These are phyloP conservation scores for Choanephora cucurbitarum DNA, from an alignment of 371 early-diverging fungal species.

Conservation along the genomic window DNA sequence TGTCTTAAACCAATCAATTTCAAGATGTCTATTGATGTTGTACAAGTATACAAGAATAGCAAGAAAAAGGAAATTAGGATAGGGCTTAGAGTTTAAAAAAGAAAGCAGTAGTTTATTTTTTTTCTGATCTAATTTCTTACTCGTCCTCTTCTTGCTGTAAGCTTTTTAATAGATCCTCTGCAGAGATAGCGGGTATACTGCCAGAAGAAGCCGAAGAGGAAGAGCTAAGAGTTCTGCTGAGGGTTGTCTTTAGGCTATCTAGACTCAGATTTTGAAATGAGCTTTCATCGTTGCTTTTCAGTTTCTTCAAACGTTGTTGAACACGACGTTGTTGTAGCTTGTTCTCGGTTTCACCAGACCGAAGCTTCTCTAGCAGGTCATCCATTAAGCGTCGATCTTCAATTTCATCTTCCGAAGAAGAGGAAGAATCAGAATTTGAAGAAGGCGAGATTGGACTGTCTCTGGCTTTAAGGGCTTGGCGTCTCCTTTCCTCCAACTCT, in stretches of 20 bases:
- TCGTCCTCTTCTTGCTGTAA: slow-evolving; percentile 27
- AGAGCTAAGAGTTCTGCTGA: not conserved
- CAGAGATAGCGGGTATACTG: slow-evolving; percentile 22
- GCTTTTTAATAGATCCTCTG: slow-evolving; percentile 23
- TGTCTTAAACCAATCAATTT: not conserved
- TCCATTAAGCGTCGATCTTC: slow-evolving; percentile 51
- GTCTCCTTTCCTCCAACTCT: slow-evolving; percentile 30
- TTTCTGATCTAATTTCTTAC: not conserved
- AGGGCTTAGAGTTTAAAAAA: slow-evolving; percentile 1
- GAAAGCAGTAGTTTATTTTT: too few relatives aligned
- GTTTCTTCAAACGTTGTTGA: slow-evolving; percentile 10
- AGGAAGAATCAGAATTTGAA: not conserved
- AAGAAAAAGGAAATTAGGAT: slow-evolving; percentile 8
- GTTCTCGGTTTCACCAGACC: slow-evolving; percentile 36
- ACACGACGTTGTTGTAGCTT: slow-evolving; percentile 32
- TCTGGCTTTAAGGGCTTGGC: slow-evolving; percentile 11
- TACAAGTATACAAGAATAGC: not conserved
- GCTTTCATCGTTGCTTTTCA: slow-evolving; percentile 3
- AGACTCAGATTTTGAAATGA: not conserved
- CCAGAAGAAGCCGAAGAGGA: slow-evolving; percentile 9
- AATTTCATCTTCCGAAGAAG: slow-evolving; percentile 3
- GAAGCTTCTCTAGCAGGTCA: slow-evolving; percentile 40
- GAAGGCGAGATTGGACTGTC: not conserved
- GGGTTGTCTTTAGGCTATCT: not conserved
- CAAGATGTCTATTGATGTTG: not conserved